phyloP scores from a whole-genome alignment of 805 yeast genomes.

The Lipomyces kockii region DNA sequence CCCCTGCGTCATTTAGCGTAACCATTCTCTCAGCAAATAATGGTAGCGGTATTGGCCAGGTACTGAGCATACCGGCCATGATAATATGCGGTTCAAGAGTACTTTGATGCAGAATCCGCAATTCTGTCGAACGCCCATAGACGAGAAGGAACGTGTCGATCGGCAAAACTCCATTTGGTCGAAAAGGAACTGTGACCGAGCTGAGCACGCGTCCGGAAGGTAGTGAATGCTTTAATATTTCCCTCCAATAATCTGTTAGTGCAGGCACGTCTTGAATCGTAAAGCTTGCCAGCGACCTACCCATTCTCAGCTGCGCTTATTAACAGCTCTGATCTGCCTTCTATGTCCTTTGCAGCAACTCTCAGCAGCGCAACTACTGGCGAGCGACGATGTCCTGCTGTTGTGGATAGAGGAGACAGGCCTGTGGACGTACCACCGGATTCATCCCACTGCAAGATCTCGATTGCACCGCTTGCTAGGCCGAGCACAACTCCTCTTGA shows the following conservation, averaged over 20 bases:
- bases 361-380: conserved; percentile 32
- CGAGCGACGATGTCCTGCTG: conserved; percentile 34
- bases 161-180: conserved; percentile 31
- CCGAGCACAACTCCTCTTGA: conserved; percentile 34
- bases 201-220: conserved; percentile 36
- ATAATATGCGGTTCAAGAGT: conserved; percentile 33
- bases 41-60: conserved; percentile 36
- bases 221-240: conserved; percentile 34
- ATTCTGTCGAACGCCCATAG: conserved; percentile 34
- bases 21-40: conserved; percentile 35
- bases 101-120: conserved; percentile 32
- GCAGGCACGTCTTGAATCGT: neutral
- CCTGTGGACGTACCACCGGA: neutral
- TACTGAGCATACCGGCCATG: conserved; percentile 30
- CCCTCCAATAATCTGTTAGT: conserved; percentile 12
- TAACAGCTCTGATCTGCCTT: conserved; percentile 34
- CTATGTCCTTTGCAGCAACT: conserved; percentile 34
- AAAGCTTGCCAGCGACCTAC: conserved; percentile 10
- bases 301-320: conserved; percentile 34
- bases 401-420: conserved; percentile 29
- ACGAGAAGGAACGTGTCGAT: conserved; percentile 27
- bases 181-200: conserved; percentile 33
- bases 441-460: conserved; percentile 34
- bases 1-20: conserved; percentile 31
- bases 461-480: conserved; percentile 31